Evolutionary conservation across 768 basidiomycete species (phyloP).

Genomic region (Tricholoma terreum): DNA sequence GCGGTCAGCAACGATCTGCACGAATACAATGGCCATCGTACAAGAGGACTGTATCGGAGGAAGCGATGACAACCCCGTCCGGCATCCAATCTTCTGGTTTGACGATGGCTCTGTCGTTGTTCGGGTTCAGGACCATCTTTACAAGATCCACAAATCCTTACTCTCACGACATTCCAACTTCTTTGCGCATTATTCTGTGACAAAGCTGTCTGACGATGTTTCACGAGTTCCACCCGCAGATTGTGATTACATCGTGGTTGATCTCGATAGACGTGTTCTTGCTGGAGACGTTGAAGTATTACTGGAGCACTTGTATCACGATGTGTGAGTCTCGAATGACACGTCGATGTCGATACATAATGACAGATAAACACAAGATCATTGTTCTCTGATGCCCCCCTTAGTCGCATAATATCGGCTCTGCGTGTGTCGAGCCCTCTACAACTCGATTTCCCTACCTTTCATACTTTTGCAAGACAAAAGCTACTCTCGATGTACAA

Average conservation of each 20-base stretch:
- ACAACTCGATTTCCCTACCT: constrained; percentile 53
- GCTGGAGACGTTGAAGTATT: constrained; percentile 52
- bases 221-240: constrained; percentile 2
- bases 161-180: constrained; percentile 50
- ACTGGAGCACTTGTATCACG: constrained; percentile 65
- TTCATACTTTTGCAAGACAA: constrained; percentile 45
- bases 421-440: constrained; percentile 55
- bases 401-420: constrained; percentile 48
- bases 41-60: too few species aligned
- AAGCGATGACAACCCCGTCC: background rate
- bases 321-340: constrained; percentile 46
- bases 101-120: constrained; percentile 62
- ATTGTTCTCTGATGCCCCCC: constrained; percentile 39
- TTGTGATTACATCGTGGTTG: constrained; percentile 26
- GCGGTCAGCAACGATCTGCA: too few species aligned
- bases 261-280: constrained; percentile 35
- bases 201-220: background rate
- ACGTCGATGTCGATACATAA: background rate
- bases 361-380: constrained; percentile 36
- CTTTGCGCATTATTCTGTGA: constrained; percentile 14
- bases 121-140: constrained; percentile 40
- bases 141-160: constrained; percentile 55
- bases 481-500: constrained; percentile 48
- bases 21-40: too few species aligned
- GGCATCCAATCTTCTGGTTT: constrained; percentile 62